Evolutionary conservation across 805 yeast species (phyloP).

Genomic region (Blastobotrys attinorum): DNA sequence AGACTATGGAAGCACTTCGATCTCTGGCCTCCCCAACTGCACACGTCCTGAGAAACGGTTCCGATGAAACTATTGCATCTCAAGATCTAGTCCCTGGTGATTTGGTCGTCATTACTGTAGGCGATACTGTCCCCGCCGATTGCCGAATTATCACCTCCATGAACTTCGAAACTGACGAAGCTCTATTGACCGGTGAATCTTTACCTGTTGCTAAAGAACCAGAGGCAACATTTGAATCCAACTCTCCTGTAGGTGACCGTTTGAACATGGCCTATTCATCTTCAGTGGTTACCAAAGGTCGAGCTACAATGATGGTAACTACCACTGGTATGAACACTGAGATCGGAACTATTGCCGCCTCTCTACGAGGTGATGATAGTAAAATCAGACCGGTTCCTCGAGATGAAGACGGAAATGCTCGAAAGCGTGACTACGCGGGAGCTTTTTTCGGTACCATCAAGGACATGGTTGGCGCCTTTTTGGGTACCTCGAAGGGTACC

Average conservation of each 20-base stretch:
- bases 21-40: constrained; percentile 67
- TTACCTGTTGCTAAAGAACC: constrained; percentile 53
- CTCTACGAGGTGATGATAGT: constrained; percentile 39
- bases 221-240: constrained; percentile 32
- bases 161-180: constrained; percentile 68
- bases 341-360: constrained; percentile 64
- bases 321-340: constrained; percentile 66
- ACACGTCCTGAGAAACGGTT: constrained; percentile 53
- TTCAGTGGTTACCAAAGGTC: constrained; percentile 63
- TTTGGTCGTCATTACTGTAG: constrained; percentile 52
- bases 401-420: constrained; percentile 38
- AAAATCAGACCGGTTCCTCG: constrained; percentile 36
- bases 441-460: constrained; percentile 43
- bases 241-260: constrained; percentile 64
- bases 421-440: constrained; percentile 35
- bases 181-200: constrained; percentile 59
- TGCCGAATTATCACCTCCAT: constrained; percentile 47
- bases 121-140: constrained; percentile 75
- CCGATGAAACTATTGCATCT: constrained; percentile 48
- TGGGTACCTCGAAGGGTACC: constrained; percentile 74
- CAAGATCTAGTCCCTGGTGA: constrained; percentile 70
- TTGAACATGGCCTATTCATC: constrained; percentile 65
- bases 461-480: constrained; percentile 55
- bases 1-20: constrained; percentile 68
- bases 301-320: constrained; percentile 62